Base-by-base conservation (phyloP, 2,329 filamentous ascomycete species). In the Colletotrichum liriopes region DNA sequence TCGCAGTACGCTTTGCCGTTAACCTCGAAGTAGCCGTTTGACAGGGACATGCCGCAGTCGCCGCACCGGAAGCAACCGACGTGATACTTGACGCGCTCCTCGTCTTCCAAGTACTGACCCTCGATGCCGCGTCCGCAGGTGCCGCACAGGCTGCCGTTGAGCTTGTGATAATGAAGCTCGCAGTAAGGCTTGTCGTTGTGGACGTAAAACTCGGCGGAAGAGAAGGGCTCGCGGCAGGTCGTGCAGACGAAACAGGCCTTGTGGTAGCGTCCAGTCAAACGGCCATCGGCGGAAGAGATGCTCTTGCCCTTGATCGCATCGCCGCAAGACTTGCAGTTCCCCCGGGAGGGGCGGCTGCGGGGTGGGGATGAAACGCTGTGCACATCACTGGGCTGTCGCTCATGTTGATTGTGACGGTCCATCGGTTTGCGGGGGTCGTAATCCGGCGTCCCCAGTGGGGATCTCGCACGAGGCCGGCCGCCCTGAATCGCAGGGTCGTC, bases 181-280 rank as follows among this genome's bases (percentile, higher is more conserved):
- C 96, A 98, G 83, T 96, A 98, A 0, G 96, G 96, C 71, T 91
- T 88, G 82, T 99, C 94, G 75, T 93, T 84, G 72, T 95, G 89
- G 14, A 99, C 95, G 80, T 99, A 99, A 77, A 98, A 98, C 71
- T 96, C 95, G 1, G 94, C 90, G 0, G 95, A 97, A 26, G 91
- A 86, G 79, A 98, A 99, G 0, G 95, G 92, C 65, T 91, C 88
- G 14, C 87, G 86, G 84, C 96, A 99, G 1, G 93, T 95, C 5
- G 91, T 90, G 86, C 96, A 99, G 14, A 96, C 93, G 79, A 99
- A 98, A 81, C 96, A 99, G 5, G 93, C 89, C 81, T 97, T 97
- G 86, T 99, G 96, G 81, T 98, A 99, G 74, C 95, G 92, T 12
- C 96, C 96, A 0, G 94, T 97, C 32, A 99, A 86, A 32, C 95